Conservation (phyloP, 352 stramenopile genomes). For the Pythium oligandrum region DNA sequence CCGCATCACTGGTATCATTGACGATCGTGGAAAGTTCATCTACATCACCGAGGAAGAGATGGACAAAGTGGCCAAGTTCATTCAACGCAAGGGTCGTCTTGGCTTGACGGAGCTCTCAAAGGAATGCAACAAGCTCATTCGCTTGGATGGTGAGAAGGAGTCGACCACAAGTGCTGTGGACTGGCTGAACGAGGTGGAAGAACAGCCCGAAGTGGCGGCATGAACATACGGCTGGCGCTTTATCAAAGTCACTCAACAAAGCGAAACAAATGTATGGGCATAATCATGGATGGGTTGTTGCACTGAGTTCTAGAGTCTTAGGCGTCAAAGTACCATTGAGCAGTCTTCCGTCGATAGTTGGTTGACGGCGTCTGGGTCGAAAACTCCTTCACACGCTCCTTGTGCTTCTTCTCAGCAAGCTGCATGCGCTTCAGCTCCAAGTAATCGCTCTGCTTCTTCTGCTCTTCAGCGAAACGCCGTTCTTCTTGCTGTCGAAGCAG, state of each 20-base stretch:
- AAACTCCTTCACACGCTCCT: slow-evolving; percentile 61
- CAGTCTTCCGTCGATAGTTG: slow-evolving; percentile 69
- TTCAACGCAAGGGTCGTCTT: slow-evolving; percentile 60
- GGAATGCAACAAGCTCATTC: slow-evolving; percentile 78
- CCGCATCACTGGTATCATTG: slow-evolving; percentile 65
- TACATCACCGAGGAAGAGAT: slow-evolving; percentile 78
- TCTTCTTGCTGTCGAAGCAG: slow-evolving; percentile 57
- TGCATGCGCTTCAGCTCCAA: slow-evolving; percentile 79
- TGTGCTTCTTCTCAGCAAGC: slow-evolving; percentile 67
- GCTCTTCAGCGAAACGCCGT: slow-evolving; percentile 39
- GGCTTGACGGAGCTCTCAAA: slow-evolving; percentile 58
- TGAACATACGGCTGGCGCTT: background rate
- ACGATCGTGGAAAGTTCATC: slow-evolving; percentile 81
- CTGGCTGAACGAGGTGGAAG: slow-evolving; percentile 35
- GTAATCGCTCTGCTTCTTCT: slow-evolving; percentile 60
- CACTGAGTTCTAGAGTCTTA: slow-evolving; percentile 7
- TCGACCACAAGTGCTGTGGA: slow-evolving; percentile 16
- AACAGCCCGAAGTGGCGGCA: slow-evolving; percentile 14
- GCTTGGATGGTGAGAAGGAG: slow-evolving; percentile 44
- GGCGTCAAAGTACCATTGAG: slow-evolving; percentile 82
- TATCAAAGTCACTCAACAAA: slow-evolving; percentile 1
- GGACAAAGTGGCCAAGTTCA: slow-evolving; percentile 66
- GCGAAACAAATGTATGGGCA: background rate
- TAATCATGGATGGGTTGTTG: no score
- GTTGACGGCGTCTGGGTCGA: slow-evolving; percentile 32